These are phyloP conservation scores for Pleomassaria siparia DNA, from an alignment of 2,329 filamentous ascomycete genomes.

Conservation along the genomic window DNA sequence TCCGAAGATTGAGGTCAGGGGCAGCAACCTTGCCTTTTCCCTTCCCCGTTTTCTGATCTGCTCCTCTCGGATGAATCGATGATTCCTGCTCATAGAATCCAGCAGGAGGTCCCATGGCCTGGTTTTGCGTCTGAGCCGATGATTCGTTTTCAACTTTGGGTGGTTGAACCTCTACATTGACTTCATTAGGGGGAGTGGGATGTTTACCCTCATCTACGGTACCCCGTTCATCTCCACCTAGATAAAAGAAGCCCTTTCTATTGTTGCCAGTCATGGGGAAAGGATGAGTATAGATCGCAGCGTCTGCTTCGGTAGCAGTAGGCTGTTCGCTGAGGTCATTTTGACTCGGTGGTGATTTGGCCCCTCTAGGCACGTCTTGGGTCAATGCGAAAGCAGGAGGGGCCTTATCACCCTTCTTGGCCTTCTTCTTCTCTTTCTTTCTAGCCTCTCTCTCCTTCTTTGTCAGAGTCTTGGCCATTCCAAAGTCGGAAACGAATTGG, in stretches of 20 bases:
- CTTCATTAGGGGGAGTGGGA: not conserved
- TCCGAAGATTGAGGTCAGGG: slow-evolving; percentile 13
- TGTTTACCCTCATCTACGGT: slow-evolving; percentile 4
- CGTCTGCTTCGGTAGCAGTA: not conserved
- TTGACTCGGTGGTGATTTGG: not conserved
- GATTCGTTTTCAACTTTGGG: not conserved
- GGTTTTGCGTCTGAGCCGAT: slow-evolving; percentile 1
- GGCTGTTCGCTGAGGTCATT: not conserved
- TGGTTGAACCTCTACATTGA: not conserved
- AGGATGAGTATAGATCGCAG: not conserved
- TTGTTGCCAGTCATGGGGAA: not conserved
- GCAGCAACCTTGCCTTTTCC: slow-evolving; percentile 16
- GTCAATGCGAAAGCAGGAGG: slow-evolving; percentile 8
- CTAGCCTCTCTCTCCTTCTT: slow-evolving; percentile 39
- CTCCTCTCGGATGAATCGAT: not conserved
- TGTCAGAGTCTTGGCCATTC: slow-evolving; percentile 27
- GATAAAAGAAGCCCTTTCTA: no score
- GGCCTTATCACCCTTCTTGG: slow-evolving; percentile 15
- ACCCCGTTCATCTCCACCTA: not conserved
- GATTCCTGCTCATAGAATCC: not conserved
- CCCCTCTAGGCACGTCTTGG: not conserved
- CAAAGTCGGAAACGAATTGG: slow-evolving; percentile 33
- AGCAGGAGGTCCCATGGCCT: not conserved
- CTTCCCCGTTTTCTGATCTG: slow-evolving; percentile 6
- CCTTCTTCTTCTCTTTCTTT: slow-evolving; percentile 38